Percentiles rank a stretch among this genome's conserved stretches.
These are phyloP conservation scores for Leccinum uliginosum DNA, from an alignment of 768 basidiomycete species.

Conservation along the genomic window DNA sequence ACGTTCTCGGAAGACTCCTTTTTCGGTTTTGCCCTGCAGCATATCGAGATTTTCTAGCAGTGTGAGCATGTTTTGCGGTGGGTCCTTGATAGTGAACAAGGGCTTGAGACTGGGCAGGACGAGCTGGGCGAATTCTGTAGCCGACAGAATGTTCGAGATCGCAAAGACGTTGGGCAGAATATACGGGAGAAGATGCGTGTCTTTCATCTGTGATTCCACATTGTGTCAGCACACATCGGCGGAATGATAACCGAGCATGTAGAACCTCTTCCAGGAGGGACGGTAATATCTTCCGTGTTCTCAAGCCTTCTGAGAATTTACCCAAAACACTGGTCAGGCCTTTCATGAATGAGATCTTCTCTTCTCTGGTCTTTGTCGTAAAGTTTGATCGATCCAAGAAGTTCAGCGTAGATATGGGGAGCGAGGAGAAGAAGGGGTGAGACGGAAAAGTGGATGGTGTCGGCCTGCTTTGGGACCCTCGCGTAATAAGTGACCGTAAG, in stretches of 20 bases:
- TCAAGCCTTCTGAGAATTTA: slow-evolving; percentile 82
- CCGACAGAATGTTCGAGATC: slow-evolving; percentile 74
- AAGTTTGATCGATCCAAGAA: slow-evolving; percentile 96
- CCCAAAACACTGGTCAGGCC: slow-evolving; percentile 77
- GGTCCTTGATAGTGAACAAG: slow-evolving; percentile 86
- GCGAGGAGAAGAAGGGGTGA: slow-evolving; percentile 89
- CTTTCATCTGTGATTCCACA: slow-evolving; percentile 70
- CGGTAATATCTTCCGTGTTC: slow-evolving; percentile 85
- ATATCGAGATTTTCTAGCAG: slow-evolving; percentile 84
- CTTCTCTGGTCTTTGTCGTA: slow-evolving; percentile 88
- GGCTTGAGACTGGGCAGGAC: slow-evolving; percentile 90
- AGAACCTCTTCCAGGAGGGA: slow-evolving; percentile 90
- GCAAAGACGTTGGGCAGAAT: slow-evolving; percentile 94
- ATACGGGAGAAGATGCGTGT: slow-evolving; percentile 87
- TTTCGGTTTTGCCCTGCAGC: slow-evolving; percentile 87
- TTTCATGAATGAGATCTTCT: slow-evolving; percentile 95
- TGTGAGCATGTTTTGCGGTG: slow-evolving; percentile 95
- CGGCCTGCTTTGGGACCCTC: slow-evolving; percentile 68
- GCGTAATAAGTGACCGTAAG: slow-evolving; percentile 75
- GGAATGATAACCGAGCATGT: slow-evolving; percentile 1
- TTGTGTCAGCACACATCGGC: slow-evolving; percentile 3
- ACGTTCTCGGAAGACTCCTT: slow-evolving; percentile 86
- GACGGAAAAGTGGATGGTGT: slow-evolving; percentile 77
- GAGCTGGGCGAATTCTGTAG: slow-evolving; percentile 71
- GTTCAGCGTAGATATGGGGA: slow-evolving; percentile 93